Percentiles rank a stretch among this genome's conserved stretches.
phyloP scores from a whole-genome alignment of 768 basidiomycete genomes.

The Sarcomyxa edulis region DNA sequence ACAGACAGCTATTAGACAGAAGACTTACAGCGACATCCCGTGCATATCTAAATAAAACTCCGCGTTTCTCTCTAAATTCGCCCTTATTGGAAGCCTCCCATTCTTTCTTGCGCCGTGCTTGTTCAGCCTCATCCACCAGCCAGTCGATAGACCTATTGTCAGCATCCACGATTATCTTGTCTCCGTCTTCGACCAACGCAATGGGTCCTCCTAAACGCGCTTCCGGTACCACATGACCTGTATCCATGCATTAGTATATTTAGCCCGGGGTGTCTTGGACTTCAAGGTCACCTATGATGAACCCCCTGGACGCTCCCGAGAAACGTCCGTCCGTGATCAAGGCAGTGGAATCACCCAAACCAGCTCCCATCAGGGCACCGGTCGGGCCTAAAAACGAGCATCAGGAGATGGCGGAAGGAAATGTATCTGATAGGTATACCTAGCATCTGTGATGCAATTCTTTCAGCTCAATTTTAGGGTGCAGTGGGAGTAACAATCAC shows the following conservation, averaged over 20 bases:
- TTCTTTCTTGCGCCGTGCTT: conserved; percentile 50
- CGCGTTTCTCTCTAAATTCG: conserved; percentile 64
- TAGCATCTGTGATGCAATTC: conserved; percentile 6
- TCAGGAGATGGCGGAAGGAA: neutral
- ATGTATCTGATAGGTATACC: conserved; percentile 32
- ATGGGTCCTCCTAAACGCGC: conserved; percentile 83
- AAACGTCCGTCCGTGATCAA: conserved; percentile 89
- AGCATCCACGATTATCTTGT: conserved; percentile 71
- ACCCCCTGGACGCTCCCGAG: conserved; percentile 67
- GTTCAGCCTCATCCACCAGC: conserved; percentile 65
- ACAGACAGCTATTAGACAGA: conserved; percentile 1
- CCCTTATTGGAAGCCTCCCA: conserved; percentile 70
- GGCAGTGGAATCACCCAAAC: conserved; percentile 70
- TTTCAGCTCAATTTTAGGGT: neutral
- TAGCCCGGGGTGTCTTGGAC: too few relatives aligned
- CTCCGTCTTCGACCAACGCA: conserved; percentile 81
- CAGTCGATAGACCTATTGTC: conserved; percentile 62
- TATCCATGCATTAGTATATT: too few relatives aligned
- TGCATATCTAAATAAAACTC: conserved; percentile 76
- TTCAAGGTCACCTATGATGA: conserved; percentile 57
- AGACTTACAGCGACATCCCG: conserved; percentile 77
- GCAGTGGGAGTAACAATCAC: conserved; percentile 17
- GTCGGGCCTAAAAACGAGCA: conserved; percentile 54
- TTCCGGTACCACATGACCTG: conserved; percentile 46
- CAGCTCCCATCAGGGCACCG: conserved; percentile 80